A percentile compares a stretch with the other conserved stretches of the same genome.
These are phyloP conservation scores for Lithohypha guttulata DNA, from an alignment of 2,329 filamentous ascomycete genomes.

Conservation along the genomic window DNA sequence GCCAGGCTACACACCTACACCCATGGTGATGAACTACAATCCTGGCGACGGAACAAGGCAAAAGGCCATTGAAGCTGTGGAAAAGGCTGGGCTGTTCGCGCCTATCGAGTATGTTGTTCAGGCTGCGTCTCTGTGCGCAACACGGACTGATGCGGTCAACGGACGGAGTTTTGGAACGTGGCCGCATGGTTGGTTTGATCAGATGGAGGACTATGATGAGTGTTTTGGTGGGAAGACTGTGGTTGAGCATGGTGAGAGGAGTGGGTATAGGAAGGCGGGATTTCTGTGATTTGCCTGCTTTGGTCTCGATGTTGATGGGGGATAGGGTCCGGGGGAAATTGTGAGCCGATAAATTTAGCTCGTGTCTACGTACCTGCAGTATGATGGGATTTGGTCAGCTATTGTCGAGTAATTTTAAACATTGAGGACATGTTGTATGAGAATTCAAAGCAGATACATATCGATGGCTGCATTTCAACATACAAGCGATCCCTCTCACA, in stretches of 20 bases:
- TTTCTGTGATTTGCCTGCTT: no score
- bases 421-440: no score
- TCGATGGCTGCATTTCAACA: no score
- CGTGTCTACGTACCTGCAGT: no score
- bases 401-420: no score
- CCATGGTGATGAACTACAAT: not conserved
- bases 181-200: slow-evolving; percentile 6
- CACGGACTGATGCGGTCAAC: not conserved
- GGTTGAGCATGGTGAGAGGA: slow-evolving; percentile 2
- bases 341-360: no score
- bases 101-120: slow-evolving; percentile 2
- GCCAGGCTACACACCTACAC: slow-evolving; percentile 27
- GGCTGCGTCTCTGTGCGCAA: slow-evolving; percentile 2
- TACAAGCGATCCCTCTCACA: no score
- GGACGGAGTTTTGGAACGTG: slow-evolving; percentile 4
- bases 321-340: no score
- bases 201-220: slow-evolving; percentile 2
- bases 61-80: not conserved
- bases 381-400: no score
- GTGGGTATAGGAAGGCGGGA: not conserved
- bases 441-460: no score
- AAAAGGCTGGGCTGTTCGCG: not conserved
- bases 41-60: not conserved
- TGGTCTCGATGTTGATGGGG: no score
- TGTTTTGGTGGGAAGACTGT: not conserved